A percentile compares a stretch with the other conserved stretches of the same genome.
These are phyloP conservation scores for Citrullus mucosospermus DNA, from an alignment of 306 rosid species.

Conservation along the genomic window DNA sequence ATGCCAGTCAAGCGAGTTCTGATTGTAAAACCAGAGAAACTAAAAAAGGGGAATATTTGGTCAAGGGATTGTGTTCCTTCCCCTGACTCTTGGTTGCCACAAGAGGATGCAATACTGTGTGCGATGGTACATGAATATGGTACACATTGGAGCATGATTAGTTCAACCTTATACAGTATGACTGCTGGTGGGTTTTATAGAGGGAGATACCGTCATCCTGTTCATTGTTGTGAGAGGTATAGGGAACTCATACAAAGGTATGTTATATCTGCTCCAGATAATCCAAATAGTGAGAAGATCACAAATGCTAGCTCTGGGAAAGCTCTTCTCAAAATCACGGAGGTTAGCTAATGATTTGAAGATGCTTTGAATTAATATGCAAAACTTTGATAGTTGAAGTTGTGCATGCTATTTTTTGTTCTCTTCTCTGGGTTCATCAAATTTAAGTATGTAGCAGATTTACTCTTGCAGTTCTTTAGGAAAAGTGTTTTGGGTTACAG, in stretches of 20 bases:
- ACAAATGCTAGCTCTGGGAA: constrained; percentile 69
- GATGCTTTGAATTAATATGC: neutral
- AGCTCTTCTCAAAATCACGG: constrained; percentile 88
- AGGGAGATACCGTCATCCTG: constrained; percentile 94
- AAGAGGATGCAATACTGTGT: constrained; percentile 88
- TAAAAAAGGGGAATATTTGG: constrained; percentile 75
- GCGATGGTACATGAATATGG: constrained; percentile 94
- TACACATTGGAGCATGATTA: constrained; percentile 80
- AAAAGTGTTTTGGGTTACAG: neutral
- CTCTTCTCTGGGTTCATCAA: neutral
- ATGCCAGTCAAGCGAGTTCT: constrained; percentile 79
- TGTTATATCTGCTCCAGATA: constrained; percentile 47
- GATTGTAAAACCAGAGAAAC: constrained; percentile 73
- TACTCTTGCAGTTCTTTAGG: neutral
- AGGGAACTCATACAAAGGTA: constrained; percentile 79
- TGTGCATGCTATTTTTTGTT: neutral
- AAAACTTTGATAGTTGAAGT: neutral
- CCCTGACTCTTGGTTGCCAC: constrained; percentile 83
- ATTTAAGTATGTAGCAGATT: neutral
- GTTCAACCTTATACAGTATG: constrained; percentile 68
- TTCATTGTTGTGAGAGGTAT: constrained; percentile 91
- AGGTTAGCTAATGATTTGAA: constrained; percentile 39
- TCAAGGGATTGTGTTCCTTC: constrained; percentile 79
- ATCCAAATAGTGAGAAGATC: constrained; percentile 57
- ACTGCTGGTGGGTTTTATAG: constrained; percentile 78